Base-by-base conservation (phyloP, 371 early-diverging fungal genomes). In the Aphelidium insulamus region DNA sequence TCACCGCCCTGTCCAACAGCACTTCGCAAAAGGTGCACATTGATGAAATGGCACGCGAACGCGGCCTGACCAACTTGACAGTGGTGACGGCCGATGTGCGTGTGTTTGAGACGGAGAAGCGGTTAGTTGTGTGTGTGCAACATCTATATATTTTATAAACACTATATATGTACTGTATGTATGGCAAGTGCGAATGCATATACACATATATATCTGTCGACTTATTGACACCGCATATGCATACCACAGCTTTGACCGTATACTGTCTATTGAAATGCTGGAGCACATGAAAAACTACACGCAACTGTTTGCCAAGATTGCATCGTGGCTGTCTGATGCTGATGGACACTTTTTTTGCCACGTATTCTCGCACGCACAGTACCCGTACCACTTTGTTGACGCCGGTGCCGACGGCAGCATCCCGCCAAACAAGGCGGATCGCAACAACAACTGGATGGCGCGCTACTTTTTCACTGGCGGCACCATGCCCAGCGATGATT, bases 251-350 rank as follows among this genome's bases (percentile, higher is more conserved):
- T 64, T 59, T 37, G 65, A 67, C 39, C 52, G 65, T 17, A 51
- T 67, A 23, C 23, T 67, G 26, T 49, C 50, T 5, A 56, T 67
- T 41, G 68, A 67, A 40, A 67, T 67, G 68, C 60, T 67, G 33
- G 68, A 67, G 39, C 68, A 69, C 45, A 59, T 65, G 59, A 68
- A 68, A 36, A 69, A 69, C 46, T 66, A 62, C 38, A 36, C 39
- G 30, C 21, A 28, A 17, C 46, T 66, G 10, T 51, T 69, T 30
- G 11, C 28, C 4, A 62, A 65, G 32, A 40, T 69, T 20, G 49
- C 56, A 11, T 26, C 25, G 1, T 66, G 63, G 65, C 48, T 70
- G 20, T n/a, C n/a, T n/a, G 40, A 38, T 17, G 53, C 56, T 4
- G 47, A 46, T 3, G 55, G 50, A 16, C 53, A 52, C 6, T 38